Evolutionary conservation across 495 filamentous ascomycete genomes (phyloP).

Genomic region (Podospora australis): DNA sequence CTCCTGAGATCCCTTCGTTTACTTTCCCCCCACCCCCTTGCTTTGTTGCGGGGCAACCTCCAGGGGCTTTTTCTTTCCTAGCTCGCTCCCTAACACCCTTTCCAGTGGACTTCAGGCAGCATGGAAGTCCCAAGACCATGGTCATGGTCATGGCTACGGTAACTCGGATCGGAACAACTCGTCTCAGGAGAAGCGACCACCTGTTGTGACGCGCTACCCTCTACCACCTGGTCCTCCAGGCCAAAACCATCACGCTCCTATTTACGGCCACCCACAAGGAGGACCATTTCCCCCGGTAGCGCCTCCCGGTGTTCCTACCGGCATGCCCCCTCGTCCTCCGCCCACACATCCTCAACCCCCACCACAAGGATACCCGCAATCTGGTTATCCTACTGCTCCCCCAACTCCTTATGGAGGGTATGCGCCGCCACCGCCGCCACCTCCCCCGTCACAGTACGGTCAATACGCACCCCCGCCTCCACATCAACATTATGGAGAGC

Average conservation of each 20-base stretch:
- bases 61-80: neutral
- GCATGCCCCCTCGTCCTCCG: conserved; percentile 18
- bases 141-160: conserved; percentile 29
- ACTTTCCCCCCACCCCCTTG: no score
- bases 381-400: conserved; percentile 18
- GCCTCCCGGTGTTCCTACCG: neutral
- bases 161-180: conserved; percentile 23
- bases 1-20: no score
- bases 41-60: neutral
- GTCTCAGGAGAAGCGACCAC: conserved; percentile 30
- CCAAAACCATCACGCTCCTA: no score
- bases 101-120: conserved; percentile 31
- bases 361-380: conserved; percentile 15
- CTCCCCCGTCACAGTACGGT: conserved; percentile 18
- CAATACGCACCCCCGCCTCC: conserved; percentile 9
- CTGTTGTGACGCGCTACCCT: conserved; percentile 38
- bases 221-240: conserved; percentile 25
- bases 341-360: conserved; percentile 24
- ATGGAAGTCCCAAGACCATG: conserved; percentile 34
- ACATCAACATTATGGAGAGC: conserved; percentile 17
- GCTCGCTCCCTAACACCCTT: conserved; percentile 14
- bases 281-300: neutral
- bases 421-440: conserved; percentile 14
- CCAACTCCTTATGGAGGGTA: conserved; percentile 17
- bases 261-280: no score